phyloP scores from a whole-genome alignment of 495 filamentous ascomycete genomes.

The Diplogelasinospora grovesii region DNA sequence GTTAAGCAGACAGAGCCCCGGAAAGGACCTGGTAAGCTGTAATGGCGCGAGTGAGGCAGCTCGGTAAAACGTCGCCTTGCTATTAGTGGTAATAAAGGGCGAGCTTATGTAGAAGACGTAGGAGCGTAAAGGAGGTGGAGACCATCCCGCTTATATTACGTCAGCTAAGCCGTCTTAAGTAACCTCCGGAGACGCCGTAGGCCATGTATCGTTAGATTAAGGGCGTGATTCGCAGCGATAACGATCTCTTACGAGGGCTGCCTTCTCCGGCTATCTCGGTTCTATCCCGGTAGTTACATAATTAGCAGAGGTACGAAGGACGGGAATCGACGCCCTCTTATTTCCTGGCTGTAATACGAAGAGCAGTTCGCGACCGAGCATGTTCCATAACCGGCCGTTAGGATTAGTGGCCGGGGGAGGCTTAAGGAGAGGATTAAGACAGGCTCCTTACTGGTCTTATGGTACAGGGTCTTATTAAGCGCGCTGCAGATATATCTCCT shows the following conservation, averaged over 20 bases:
- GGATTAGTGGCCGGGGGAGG: too few species aligned
- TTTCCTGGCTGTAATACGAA: too few species aligned
- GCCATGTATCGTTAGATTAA: background rate
- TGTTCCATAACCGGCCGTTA: too few species aligned
- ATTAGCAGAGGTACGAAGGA: too few species aligned
- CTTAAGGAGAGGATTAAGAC: too few species aligned
- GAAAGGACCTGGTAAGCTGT: background rate
- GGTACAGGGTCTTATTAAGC: too few species aligned
- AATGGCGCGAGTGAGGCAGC: background rate
- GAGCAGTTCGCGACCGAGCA: too few species aligned
- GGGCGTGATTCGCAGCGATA: background rate
- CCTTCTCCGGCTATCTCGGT: background rate
- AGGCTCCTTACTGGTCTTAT: too few species aligned
- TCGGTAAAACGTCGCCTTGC: background rate
- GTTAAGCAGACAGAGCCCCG: background rate
- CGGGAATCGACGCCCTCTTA: too few species aligned
- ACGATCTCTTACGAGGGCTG: background rate
- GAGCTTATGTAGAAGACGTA: background rate
- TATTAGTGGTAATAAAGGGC: background rate
- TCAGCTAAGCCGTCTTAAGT: background rate
- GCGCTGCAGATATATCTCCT: too few species aligned
- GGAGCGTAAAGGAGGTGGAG: background rate
- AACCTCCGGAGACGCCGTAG: slow-evolving; percentile 1
- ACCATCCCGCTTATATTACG: background rate
- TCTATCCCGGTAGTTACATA: too few species aligned